phyloP scores from a whole-genome alignment of 2,329 filamentous ascomycete species.

The Blumeriella jaapii region DNA sequence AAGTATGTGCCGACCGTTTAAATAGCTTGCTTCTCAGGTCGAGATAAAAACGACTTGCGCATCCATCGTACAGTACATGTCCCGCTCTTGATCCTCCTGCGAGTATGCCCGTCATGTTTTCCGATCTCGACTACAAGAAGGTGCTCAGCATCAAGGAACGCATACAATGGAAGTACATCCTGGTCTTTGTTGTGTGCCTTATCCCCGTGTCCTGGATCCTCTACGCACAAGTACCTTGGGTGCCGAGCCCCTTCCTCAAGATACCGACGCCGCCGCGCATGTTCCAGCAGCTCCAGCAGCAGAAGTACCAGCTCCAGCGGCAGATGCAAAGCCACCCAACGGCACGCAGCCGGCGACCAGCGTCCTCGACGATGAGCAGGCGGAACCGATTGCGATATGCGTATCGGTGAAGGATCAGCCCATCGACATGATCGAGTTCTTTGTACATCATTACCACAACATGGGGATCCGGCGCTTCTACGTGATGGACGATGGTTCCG shows the following conservation, averaged over 20 bases:
- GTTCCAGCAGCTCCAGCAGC: constrained; percentile 1
- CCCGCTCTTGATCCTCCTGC: too few relatives aligned
- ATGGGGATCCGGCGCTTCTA: constrained; percentile 22
- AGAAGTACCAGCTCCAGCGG: neutral
- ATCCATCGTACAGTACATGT: too few relatives aligned
- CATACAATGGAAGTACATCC: constrained; percentile 10
- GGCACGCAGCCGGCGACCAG: constrained; percentile 1
- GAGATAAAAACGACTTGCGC: too few relatives aligned
- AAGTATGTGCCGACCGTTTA: too few relatives aligned
- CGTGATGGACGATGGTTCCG: constrained; percentile 22
- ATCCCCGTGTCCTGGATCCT: constrained; percentile 8
- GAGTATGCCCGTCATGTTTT: neutral
- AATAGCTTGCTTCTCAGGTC: too few relatives aligned
- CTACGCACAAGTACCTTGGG: constrained; percentile 4
- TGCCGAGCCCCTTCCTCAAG: too few relatives aligned
- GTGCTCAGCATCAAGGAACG: neutral
- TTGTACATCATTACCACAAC: constrained; percentile 23
- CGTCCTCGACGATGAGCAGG: constrained; percentile 1
- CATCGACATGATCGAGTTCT: constrained; percentile 18
- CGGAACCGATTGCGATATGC: constrained; percentile 18
- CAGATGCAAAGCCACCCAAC: neutral
- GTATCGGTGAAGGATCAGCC: constrained; percentile 18
- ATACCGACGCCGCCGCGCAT: neutral
- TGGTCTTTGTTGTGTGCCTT: constrained; percentile 7
- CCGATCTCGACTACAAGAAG: neutral